These are phyloP conservation scores for Aspergillus candidus DNA, from an alignment of 2,329 filamentous ascomycete genomes.

Conservation along the genomic window DNA sequence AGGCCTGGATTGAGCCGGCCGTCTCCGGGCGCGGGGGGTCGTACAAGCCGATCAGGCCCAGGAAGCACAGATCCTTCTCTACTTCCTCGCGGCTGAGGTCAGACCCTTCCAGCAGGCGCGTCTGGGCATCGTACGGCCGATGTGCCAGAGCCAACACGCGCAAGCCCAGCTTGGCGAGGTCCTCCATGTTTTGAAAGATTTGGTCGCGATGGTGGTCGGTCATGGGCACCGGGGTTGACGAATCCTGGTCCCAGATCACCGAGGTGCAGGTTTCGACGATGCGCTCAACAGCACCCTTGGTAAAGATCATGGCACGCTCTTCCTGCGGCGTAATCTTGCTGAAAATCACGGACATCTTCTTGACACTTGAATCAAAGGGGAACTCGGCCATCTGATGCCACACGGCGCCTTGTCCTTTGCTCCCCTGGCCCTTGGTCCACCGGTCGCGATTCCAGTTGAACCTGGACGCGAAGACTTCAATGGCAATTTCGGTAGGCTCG, in stretches of 20 bases:
- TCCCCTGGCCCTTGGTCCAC: slow-evolving; percentile 45
- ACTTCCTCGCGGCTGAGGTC: slow-evolving; percentile 53
- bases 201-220: slow-evolving; percentile 48
- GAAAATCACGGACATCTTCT: slow-evolving; percentile 67
- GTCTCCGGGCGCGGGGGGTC: slow-evolving; percentile 77
- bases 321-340: slow-evolving; percentile 16
- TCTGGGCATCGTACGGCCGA: slow-evolving; percentile 6
- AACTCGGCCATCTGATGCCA: slow-evolving; percentile 59
- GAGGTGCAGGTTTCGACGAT: slow-evolving; percentile 55
- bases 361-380: slow-evolving; percentile 64
- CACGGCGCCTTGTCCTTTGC: slow-evolving; percentile 39
- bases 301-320: slow-evolving; percentile 22
- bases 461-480: slow-evolving; percentile 63
- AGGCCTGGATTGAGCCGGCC: slow-evolving; percentile 60
- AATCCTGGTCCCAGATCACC: slow-evolving; percentile 41
- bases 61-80: slow-evolving; percentile 61
- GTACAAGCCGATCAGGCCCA: slow-evolving; percentile 74
- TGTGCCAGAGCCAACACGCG: slow-evolving; percentile 62
- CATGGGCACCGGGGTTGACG: slow-evolving; percentile 36
- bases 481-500: slow-evolving; percentile 64
- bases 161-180: slow-evolving; percentile 56
- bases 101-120: slow-evolving; percentile 16
- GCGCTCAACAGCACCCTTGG: slow-evolving; percentile 55
- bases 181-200: slow-evolving; percentile 60
- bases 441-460: slow-evolving; percentile 56